Conservation (phyloP, 305 asterid species). For the Rubia peregrina region DNA sequence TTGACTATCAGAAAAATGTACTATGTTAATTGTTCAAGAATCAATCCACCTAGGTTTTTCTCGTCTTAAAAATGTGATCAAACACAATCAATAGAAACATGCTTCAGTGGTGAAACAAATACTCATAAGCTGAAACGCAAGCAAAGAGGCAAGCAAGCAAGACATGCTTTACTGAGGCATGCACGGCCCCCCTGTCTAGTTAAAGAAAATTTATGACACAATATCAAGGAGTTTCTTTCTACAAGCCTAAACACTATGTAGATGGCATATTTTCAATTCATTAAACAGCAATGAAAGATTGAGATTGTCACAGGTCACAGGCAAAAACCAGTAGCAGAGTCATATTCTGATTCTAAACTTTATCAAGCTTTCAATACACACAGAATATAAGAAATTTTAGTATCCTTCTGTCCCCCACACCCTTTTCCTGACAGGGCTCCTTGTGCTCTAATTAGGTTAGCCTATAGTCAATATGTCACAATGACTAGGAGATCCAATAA, state of each 20-base stretch:
- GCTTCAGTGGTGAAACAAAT: background rate
- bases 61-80: background rate
- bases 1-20: background rate
- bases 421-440: background rate
- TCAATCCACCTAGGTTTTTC: background rate
- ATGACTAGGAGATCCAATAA: background rate
- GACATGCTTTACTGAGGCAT: background rate
- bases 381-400: background rate
- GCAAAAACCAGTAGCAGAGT: background rate
- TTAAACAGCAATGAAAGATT: background rate
- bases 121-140: background rate
- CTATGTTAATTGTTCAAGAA: background rate
- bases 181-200: background rate
- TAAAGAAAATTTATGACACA: background rate
- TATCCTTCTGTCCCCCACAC: background rate
- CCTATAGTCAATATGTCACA: background rate
- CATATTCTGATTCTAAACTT: background rate
- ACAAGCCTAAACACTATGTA: background rate
- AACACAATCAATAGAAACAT: background rate
- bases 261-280: background rate
- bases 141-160: background rate
- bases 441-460: background rate
- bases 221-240: background rate
- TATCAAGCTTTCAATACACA: background rate
- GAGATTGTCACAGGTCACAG: background rate